These are phyloP conservation scores for Creolimax fragrantissima DNA, from an alignment of 78 protist species.

Conservation along the genomic window DNA sequence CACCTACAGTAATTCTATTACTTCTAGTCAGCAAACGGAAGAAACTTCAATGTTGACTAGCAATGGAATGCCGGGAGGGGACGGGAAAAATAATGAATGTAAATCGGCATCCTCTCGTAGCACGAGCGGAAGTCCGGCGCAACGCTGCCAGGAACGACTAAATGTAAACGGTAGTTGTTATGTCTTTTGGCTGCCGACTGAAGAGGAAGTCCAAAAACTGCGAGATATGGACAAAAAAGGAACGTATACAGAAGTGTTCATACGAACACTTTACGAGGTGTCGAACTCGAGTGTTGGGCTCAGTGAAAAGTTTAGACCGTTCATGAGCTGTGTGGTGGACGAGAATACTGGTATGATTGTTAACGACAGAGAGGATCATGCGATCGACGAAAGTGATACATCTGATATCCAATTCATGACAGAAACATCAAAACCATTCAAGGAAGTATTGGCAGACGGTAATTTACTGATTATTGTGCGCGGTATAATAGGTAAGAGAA, in stretches of 20 bases:
- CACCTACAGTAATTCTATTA: too few relatives aligned
- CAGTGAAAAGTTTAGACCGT: not conserved
- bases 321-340: not conserved
- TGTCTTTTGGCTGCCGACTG: not conserved
- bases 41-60: too few relatives aligned
- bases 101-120: too few relatives aligned
- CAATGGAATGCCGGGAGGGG: too few relatives aligned
- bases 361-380: not conserved
- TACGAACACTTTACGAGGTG: not conserved
- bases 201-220: not conserved
- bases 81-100: too few relatives aligned
- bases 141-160: too few relatives aligned
- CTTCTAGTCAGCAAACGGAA: too few relatives aligned
- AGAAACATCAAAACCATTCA: not conserved
- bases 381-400: not conserved
- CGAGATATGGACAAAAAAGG: not conserved
- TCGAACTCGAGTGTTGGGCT: not conserved
- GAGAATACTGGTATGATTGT: not conserved
- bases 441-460: not conserved
- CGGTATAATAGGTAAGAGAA: not conserved
- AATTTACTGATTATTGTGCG: not conserved
- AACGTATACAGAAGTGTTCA: not conserved
- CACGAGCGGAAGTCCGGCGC: too few relatives aligned
- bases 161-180: too few relatives aligned
- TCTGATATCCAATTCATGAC: too few relatives aligned